Evolutionary conservation across 805 yeast species (phyloP).

Genomic region (Pichia phayaonensis): DNA sequence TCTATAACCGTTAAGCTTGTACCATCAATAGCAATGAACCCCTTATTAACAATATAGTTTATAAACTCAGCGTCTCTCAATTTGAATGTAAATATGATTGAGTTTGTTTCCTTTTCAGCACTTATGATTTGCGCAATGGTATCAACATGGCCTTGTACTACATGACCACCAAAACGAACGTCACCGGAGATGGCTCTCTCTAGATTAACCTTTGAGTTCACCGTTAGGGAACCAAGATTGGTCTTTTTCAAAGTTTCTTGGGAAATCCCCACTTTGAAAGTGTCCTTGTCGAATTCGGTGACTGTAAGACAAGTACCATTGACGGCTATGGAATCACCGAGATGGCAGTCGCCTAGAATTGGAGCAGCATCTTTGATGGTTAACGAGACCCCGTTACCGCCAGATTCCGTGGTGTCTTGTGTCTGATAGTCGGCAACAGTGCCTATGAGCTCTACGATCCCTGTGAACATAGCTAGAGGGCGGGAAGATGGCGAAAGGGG

Average conservation of each 20-base stretch:
- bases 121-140: slow-evolving; percentile 64
- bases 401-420: slow-evolving; percentile 43
- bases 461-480: slow-evolving; percentile 74
- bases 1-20: slow-evolving; percentile 81
- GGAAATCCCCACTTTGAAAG: slow-evolving; percentile 84
- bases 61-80: slow-evolving; percentile 54
- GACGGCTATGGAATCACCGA: slow-evolving; percentile 90
- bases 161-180: slow-evolving; percentile 90
- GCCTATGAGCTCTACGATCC: slow-evolving; percentile 83
- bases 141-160: slow-evolving; percentile 97
- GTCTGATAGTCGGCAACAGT: slow-evolving; percentile 39
- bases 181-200: slow-evolving; percentile 84
- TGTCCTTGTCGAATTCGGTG: slow-evolving; percentile 55
- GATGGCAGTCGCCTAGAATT: slow-evolving; percentile 71
- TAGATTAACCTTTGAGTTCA: slow-evolving; percentile 65
- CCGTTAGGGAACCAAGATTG: slow-evolving; percentile 53
- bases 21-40: slow-evolving; percentile 90
- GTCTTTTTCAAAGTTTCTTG: slow-evolving; percentile 87
- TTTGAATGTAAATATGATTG: slow-evolving; percentile 68
- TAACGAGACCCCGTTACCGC: slow-evolving; percentile 71
- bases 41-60: slow-evolving; percentile 86
- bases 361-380: slow-evolving; percentile 52
- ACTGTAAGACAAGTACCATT: slow-evolving; percentile 92
- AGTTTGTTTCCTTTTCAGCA: slow-evolving; percentile 57
- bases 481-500: not conserved